Evolutionary conservation across 495 filamentous ascomycete species (phyloP).

Genomic region (Sporormia fimetaria): DNA sequence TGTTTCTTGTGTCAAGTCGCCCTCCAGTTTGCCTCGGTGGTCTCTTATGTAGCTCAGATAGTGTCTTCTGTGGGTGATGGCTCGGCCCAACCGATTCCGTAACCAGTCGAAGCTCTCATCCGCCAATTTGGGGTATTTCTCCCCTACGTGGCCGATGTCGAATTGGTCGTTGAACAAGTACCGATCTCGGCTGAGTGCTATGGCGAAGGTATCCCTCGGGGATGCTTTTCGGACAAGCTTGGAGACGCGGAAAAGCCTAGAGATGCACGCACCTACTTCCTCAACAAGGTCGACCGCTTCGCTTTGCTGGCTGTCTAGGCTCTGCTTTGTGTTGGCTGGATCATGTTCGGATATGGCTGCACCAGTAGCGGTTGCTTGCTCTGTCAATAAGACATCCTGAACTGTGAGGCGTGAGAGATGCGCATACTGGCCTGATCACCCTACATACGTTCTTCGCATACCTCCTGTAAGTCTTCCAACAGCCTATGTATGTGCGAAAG

Average conservation of each 20-base stretch:
- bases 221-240: slow-evolving; percentile 16
- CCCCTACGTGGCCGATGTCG: slow-evolving; percentile 24
- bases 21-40: slow-evolving; percentile 17
- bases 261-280: slow-evolving; percentile 12
- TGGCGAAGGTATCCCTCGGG: slow-evolving; percentile 14
- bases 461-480: slow-evolving; percentile 23
- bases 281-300: slow-evolving; percentile 16
- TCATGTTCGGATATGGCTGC: too few species aligned
- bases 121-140: slow-evolving; percentile 20
- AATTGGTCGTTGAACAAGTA: slow-evolving; percentile 19
- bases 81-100: slow-evolving; percentile 23
- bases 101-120: slow-evolving; percentile 7
- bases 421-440: not conserved
- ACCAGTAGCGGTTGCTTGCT: too few species aligned
- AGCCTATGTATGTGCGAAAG: slow-evolving; percentile 13
- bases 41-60: slow-evolving; percentile 31
- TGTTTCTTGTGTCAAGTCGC: not conserved
- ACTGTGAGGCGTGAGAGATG: too few species aligned
- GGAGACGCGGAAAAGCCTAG: slow-evolving; percentile 20
- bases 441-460: slow-evolving; percentile 18
- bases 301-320: too few species aligned
- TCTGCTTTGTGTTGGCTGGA: too few species aligned
- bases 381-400: too few species aligned
- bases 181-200: slow-evolving; percentile 12
- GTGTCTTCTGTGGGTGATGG: slow-evolving; percentile 29